Percentiles rank a stretch among this genome's conserved stretches.
phyloP scores from a whole-genome alignment of 2,329 filamentous ascomycete species.

The Venturia carpophila region DNA sequence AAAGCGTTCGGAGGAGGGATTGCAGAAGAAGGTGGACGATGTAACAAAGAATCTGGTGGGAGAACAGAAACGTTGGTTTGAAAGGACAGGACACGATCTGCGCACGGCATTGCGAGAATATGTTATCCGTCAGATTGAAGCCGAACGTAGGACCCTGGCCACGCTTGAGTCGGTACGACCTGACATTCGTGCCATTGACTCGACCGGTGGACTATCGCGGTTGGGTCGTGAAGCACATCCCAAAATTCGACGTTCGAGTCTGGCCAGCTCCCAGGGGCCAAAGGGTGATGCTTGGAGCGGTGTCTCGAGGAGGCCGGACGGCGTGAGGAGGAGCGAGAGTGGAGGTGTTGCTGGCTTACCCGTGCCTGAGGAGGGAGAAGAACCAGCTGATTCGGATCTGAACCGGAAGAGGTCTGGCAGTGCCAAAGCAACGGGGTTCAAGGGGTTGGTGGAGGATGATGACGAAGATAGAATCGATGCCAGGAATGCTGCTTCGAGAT shows the following conservation, averaged over 20 bases:
- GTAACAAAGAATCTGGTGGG: conserved; percentile 83
- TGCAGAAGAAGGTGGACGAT: conserved; percentile 76
- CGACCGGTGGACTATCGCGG: conserved; percentile 79
- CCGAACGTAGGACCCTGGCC: conserved; percentile 82
- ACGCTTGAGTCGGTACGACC: conserved; percentile 89
- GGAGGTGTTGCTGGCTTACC: conserved; percentile 53
- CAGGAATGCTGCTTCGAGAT: conserved; percentile 83
- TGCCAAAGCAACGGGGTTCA: conserved; percentile 24
- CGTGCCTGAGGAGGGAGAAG: conserved; percentile 55
- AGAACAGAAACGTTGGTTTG: conserved; percentile 87
- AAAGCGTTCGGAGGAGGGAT: conserved; percentile 67
- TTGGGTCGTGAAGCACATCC: conserved; percentile 86
- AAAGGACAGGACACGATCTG: conserved; percentile 76
- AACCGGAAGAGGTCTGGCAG: conserved; percentile 41
- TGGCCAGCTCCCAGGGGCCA: conserved; percentile 85
- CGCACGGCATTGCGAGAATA: conserved; percentile 81
- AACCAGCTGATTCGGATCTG: conserved; percentile 37
- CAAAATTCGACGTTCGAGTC: conserved; percentile 59
- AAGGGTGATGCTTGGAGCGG: conserved; percentile 99
- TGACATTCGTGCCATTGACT: conserved; percentile 87
- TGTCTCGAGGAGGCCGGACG: conserved; percentile 74
- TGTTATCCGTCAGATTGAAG: conserved; percentile 88
- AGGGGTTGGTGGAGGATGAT: conserved; percentile 57
- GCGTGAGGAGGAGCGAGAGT: conserved; percentile 69
- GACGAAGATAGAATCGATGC: conserved; percentile 94